These are phyloP conservation scores for Apiospora koreana DNA, from an alignment of 2,329 filamentous ascomycete genomes.

Conservation along the genomic window DNA sequence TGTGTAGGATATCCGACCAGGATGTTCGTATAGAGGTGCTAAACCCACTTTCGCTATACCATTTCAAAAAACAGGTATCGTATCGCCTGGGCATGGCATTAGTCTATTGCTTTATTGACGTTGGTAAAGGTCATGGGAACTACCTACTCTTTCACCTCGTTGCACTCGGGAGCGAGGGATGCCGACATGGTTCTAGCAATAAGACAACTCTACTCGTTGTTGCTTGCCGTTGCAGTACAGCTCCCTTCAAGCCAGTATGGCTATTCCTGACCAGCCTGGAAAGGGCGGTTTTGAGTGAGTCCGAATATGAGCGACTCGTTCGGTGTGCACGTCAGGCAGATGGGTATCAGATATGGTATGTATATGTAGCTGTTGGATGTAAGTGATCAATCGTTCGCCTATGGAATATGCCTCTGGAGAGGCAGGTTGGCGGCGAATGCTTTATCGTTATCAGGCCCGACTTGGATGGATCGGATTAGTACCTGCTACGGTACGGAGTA, in stretches of 20 bases:
- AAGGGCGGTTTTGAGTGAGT: not conserved
- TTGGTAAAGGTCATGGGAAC: not conserved
- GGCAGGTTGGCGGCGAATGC: not conserved
- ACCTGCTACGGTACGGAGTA: too few species aligned
- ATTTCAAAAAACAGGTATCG: conserved; percentile 96
- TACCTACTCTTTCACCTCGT: conserved; percentile 88
- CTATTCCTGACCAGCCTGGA: not conserved
- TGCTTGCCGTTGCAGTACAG: not conserved
- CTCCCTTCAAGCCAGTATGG: not conserved
- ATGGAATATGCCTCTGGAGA: not conserved
- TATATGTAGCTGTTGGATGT: not conserved
- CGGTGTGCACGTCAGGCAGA: not conserved
- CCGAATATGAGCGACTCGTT: not conserved
- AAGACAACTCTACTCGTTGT: not conserved
- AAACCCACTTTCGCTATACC: conserved; percentile 94
- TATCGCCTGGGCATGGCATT: conserved; percentile 66
- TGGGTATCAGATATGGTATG: not conserved
- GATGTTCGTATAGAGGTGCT: conserved; percentile 8
- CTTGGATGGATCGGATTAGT: not conserved
- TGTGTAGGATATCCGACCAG: conserved; percentile 20
- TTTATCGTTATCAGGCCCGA: not conserved
- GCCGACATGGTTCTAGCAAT: conserved; percentile 70
- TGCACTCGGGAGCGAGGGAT: conserved; percentile 91
- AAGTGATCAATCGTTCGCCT: not conserved
- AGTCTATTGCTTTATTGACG: not conserved